Evolutionary conservation across 805 yeast genomes (phyloP), one percentile per base, ranked within the genome.

Genomic region (Metschnikowia continentalis): DNA sequence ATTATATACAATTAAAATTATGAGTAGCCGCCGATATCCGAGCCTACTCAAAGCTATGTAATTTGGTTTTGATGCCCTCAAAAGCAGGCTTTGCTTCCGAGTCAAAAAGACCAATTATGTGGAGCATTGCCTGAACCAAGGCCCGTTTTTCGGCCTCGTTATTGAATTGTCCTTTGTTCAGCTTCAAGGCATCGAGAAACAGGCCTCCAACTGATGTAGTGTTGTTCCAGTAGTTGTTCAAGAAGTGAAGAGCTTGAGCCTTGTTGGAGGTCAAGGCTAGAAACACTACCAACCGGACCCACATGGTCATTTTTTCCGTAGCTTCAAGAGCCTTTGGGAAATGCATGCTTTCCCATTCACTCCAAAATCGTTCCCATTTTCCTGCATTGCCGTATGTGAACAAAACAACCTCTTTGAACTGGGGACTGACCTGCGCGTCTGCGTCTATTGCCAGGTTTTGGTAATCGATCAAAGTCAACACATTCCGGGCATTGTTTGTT

Each of bases 311-410:
- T 11, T 53, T 54, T 10, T 32, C 52, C 3, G 38, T 47, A 13
- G 56, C 46, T n/a, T 39, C 44, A 7, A 40, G 43, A 3, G 43
- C 26, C 8, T 37, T 13, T 3, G 48, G 50, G 33, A 58, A 54
- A 19, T 40, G 46, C 22, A 49, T 41, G 14, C 17, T n/a, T 15
- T 72, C 64, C 77, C 77, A 74, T 43, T 67, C 61, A 8, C 51
- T 49, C 78, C 78, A 74, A 58, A 74, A 74, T 42, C 57, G 48
- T 3, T 49, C 50, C 76, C 77, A 74, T 32, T 68, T 61, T 10
- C 67, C 66, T 11, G 72, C 65, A 47, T 71, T 72, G 3, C 77
- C 78, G 49, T 68, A 70, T 1, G 70, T 63, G 45, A 64, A 65
- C 38, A 74, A 62, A 6, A 66, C 54, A n/a, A 69, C 59, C 49